Base-by-base conservation (phyloP, 176 grass and related monocot genomes). In the Tillandsia leiboldiana region DNA sequence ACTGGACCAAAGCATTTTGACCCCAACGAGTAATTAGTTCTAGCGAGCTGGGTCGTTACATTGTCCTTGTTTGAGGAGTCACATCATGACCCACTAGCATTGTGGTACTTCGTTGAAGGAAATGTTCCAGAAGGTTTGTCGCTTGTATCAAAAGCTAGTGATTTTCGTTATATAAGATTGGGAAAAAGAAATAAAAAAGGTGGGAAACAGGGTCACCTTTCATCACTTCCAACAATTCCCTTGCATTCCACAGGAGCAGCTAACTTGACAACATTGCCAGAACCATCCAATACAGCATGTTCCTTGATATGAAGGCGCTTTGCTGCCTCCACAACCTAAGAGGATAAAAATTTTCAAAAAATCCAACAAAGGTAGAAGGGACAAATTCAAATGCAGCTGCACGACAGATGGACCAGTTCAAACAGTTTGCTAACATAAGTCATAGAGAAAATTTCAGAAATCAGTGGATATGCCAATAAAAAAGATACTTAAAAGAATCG, bases 191-290 rank as follows among this genome's bases (percentile, higher is more conserved):
- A 29, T 0, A 10, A n/a, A 10, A 51, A 42, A 29, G 49, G 70
- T 63, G 68, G 50, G 66, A 81, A 33, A 51, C 33, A 70, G 49
- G 81, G 71, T 81, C 73, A 93, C 94, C 94, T 99, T 84, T 93
- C 90, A 82, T 99, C 94, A 64, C 94, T 93, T 47, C 94, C 94
- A 75, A 99, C 82, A 75, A 99, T 99, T 74, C 94, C 94, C 68
- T 99, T 99, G 73, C 89, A 99, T 85, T 99, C 94, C 1, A 99
- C 90, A 51, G 94, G 91, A 72, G 86, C 94, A 78, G 94, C 94
- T 80, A 99, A 81, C 78, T 99, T 99, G 57, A 99, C 75, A 72
- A 54, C 76, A 81, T 93, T 88, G 51, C 87, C 90, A 80, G 87
- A 99, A 75, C 94, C 94, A 93, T 99, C 94, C 64, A 99, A 77